A percentile compares a stretch with the other conserved stretches of the same genome.
phyloP scores from a whole-genome alignment of 129 eudicot genomes.

The Heracleum sosnowskyi region DNA sequence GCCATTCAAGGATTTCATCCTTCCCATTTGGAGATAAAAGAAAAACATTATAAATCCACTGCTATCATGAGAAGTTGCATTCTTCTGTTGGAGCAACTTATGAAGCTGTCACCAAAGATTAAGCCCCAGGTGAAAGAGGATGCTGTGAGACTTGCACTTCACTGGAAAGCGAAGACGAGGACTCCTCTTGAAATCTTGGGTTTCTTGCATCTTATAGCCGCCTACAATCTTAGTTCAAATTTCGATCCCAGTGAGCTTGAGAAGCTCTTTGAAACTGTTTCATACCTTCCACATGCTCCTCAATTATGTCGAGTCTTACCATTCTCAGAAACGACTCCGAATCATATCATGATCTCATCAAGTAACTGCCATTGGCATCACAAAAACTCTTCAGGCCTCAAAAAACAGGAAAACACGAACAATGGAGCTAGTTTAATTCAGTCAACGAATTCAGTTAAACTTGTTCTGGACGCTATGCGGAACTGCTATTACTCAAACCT shows the following conservation, averaged over 20 bases:
- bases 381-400: not conserved
- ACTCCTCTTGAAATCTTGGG: conserved; percentile 15
- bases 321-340: not conserved
- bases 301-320: conserved; percentile 2
- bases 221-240: conserved; percentile 12
- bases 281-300: conserved; percentile 6
- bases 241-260: conserved; percentile 19
- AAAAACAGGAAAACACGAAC: not conserved
- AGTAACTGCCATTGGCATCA: not conserved
- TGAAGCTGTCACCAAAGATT: conserved; percentile 14
- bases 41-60: conserved; percentile 1
- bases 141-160: conserved; percentile 18
- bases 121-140: conserved; percentile 10
- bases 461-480: conserved; percentile 22
- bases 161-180: conserved; percentile 24
- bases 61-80: conserved; percentile 28
- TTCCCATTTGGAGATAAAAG: conserved; percentile 16
- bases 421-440: conserved; percentile 7
- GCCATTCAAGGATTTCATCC: conserved; percentile 37
- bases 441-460: conserved; percentile 16
- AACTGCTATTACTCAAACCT: not conserved
- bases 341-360: not conserved
- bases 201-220: conserved; percentile 28
- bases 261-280: conserved; percentile 4
- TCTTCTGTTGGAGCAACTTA: conserved; percentile 26